Evolutionary conservation across 805 yeast species (phyloP), one percentile per base, ranked within the genome.

Genomic region (Wickerhamomyces strasburgensis): DNA sequence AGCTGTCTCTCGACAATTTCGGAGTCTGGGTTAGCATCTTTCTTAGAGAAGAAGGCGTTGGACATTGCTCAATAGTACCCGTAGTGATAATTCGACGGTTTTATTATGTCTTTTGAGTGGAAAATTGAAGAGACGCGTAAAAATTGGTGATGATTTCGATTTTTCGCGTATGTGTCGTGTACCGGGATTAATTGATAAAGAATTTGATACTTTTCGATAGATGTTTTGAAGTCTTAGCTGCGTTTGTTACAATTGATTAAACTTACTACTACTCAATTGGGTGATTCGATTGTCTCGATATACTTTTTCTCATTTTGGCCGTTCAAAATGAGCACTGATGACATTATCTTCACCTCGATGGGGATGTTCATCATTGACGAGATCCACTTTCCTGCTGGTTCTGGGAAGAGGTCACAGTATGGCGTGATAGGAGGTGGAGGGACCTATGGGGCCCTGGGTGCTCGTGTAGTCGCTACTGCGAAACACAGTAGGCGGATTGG

Each of bases 341-440:
- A n/a, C 11, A 35, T 37, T 3, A 17, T 72, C 8, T 72, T 85
- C 51, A 69, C 82, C 15, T 72, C 94, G 1, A 65, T 84, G 65
- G 98, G 96, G 31, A 81, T 89, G 86, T 83, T 87, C 61, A 87
- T 90, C 51, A 72, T 89, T 14, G 98, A 89, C 58, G 95, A 86
- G 46, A 85, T 88, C 47, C 78, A 75, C 39, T 78, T 75, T 50
- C 70, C 75, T 0, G 55, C 38, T 3, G 38, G 35, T 7, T 41
- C 45, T 58, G 34, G 47, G 58, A 30, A 31, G 36, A 45, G 61
- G 44, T 34, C 62, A 39, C 66, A 64, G 46, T 56, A 49, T 43
- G 57, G 84, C 54, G 68, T 89, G 6, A 67, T 85, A 32, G 98
- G 98, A 1, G 98, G 98, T 2, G 98, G 89, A 2, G 96, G 95